Evolutionary conservation across 305 asterid genomes (phyloP).

Genomic region (Fraxinus platypoda): DNA sequence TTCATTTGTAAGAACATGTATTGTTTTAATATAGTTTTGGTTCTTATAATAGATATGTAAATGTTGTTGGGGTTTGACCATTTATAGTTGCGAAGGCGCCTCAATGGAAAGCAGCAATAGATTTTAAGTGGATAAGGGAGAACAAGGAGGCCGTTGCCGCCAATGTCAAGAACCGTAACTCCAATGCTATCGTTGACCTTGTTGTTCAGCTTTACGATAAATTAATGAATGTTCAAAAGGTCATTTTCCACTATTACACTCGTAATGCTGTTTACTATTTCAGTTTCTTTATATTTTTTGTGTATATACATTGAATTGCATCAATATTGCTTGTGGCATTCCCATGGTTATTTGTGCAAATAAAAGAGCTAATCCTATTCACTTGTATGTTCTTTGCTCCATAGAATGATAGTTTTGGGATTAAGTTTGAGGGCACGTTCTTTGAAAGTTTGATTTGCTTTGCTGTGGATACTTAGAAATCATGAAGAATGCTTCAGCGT

Average conservation of each 20-base stretch:
- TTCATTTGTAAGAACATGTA: neutral
- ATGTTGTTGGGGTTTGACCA: too few species aligned
- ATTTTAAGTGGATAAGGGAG: slow-evolving; percentile 92
- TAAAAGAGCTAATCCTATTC: too few species aligned
- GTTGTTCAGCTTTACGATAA: slow-evolving; percentile 72
- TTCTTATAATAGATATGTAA: neutral
- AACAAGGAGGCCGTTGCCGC: slow-evolving; percentile 73
- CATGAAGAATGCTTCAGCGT: too few species aligned
- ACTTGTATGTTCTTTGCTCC: too few species aligned
- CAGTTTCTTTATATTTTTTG: too few species aligned
- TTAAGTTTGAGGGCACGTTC: too few species aligned
- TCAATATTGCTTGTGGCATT: neutral
- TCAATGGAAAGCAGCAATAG: slow-evolving; percentile 93
- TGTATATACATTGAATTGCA: neutral
- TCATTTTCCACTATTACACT: slow-evolving; percentile 32
- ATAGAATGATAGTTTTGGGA: too few species aligned
- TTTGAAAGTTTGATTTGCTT: too few species aligned
- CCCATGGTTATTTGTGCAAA: too few species aligned
- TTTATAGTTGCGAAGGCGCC: slow-evolving; percentile 53
- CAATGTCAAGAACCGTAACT: slow-evolving; percentile 65
- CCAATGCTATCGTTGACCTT: slow-evolving; percentile 63
- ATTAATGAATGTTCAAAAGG: slow-evolving; percentile 72
- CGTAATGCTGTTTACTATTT: neutral
- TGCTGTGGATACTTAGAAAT: too few species aligned
- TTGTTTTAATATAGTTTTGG: neutral